Percentiles rank a stretch among this genome's conserved stretches.
Evolutionary conservation across 345 rosid genomes (phyloP).

Genomic region (Moricandia moricandioides): DNA sequence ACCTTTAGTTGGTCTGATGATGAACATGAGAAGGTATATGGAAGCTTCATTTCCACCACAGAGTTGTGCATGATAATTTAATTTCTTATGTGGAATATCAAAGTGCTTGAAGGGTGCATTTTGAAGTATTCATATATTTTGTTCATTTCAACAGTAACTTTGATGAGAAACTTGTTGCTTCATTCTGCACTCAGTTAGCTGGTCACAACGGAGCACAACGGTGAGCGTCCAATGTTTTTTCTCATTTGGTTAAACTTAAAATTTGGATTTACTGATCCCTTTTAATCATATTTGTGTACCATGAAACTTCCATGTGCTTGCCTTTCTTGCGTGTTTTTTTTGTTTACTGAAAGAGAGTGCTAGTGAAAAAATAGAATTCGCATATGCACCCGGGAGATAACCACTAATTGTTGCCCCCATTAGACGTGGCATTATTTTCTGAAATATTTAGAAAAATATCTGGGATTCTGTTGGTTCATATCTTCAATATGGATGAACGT

Average conservation of each 20-base stretch:
- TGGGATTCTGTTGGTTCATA: not conserved
- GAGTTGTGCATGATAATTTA: slow-evolving; percentile 21
- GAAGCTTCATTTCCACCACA: slow-evolving; percentile 18
- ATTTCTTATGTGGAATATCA: slow-evolving; percentile 21
- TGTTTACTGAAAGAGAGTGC: not conserved
- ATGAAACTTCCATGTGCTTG: slow-evolving; percentile 16
- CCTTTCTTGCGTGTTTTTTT: slow-evolving; percentile 17
- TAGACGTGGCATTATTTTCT: slow-evolving; percentile 4
- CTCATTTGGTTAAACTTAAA: slow-evolving; percentile 5
- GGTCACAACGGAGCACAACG: slow-evolving; percentile 52
- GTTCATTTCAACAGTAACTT: slow-evolving; percentile 53
- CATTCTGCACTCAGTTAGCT: slow-evolving; percentile 66
- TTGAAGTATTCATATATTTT: slow-evolving; percentile 16
- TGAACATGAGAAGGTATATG: slow-evolving; percentile 89
- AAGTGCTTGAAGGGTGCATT: slow-evolving; percentile 22
- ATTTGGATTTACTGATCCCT: not conserved
- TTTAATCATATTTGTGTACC: slow-evolving; percentile 9
- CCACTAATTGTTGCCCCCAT: slow-evolving; percentile 16
- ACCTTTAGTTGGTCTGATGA: slow-evolving; percentile 94
- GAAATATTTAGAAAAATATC: slow-evolving; percentile 5
- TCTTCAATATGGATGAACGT: slow-evolving; percentile 13
- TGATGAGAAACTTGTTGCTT: slow-evolving; percentile 96
- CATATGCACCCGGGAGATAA: slow-evolving; percentile 3
- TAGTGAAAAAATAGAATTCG: not conserved
- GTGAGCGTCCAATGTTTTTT: slow-evolving; percentile 37